Evolutionary conservation across 2,329 filamentous ascomycete species (phyloP).

Genomic region (Epichloe amarillans): DNA sequence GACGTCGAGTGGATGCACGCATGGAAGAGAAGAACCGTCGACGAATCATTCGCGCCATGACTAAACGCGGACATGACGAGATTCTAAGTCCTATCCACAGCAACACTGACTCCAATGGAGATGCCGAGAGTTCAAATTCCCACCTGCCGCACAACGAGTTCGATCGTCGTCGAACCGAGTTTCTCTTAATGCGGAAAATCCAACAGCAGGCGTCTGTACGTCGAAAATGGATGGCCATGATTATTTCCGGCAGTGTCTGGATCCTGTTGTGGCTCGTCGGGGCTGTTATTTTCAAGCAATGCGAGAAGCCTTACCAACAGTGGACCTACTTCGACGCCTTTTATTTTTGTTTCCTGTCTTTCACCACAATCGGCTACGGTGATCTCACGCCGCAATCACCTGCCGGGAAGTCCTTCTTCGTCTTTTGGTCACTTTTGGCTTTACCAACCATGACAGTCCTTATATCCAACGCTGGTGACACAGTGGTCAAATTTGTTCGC

Average conservation of each 20-base stretch:
- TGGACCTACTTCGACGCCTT: constrained; percentile 71
- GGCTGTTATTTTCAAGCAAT: constrained; percentile 54
- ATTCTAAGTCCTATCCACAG: constrained; percentile 36
- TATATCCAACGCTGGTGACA: constrained; percentile 73
- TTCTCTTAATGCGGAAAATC: constrained; percentile 69
- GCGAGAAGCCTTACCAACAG: constrained; percentile 37
- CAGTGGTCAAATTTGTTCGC: constrained; percentile 52
- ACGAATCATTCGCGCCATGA: constrained; percentile 30
- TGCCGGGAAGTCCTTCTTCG: constrained; percentile 71
- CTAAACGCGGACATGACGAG: constrained; percentile 29
- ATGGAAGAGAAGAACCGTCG: constrained; percentile 48
- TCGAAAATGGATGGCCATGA: constrained; percentile 62
- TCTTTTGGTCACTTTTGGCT: constrained; percentile 82
- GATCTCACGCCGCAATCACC: constrained; percentile 67
- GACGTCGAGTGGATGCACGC: constrained; percentile 38
- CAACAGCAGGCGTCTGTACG: constrained; percentile 51
- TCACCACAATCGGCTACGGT: constrained; percentile 81
- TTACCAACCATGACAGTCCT: constrained; percentile 81
- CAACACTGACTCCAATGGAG: constrained; percentile 5
- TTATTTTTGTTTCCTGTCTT: constrained; percentile 74
- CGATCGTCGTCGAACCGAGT: constrained; percentile 55
- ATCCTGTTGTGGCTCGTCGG: constrained; percentile 68
- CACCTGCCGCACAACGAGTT: constrained; percentile 27
- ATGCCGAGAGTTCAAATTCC: constrained; percentile 4
- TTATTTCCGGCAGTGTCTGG: constrained; percentile 55